These are phyloP conservation scores for Ceratorhiza oryzae-sativae DNA, from an alignment of 1,284 basidiomycete species.

Conservation along the genomic window DNA sequence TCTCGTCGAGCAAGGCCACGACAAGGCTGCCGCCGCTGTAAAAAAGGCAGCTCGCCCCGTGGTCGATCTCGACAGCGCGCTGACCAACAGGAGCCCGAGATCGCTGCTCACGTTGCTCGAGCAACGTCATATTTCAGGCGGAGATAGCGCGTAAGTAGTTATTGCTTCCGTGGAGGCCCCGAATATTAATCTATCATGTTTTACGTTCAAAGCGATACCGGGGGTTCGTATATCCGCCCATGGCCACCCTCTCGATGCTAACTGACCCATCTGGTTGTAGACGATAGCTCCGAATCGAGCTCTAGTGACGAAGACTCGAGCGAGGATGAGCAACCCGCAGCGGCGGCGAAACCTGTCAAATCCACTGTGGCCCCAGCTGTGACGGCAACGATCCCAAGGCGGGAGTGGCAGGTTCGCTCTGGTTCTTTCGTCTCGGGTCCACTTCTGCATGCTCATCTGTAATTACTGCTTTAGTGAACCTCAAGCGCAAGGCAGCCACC, in stretches of 20 bases:
- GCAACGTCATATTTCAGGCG: background rate
- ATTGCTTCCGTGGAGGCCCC: background rate
- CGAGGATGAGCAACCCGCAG: background rate
- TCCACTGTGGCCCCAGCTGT: background rate
- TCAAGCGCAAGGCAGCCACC: constrained; percentile 34
- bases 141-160: constrained; percentile 10
- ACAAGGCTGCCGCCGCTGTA: constrained; percentile 38
- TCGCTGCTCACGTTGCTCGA: constrained; percentile 8
- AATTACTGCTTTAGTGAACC: background rate
- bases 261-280: constrained; percentile 2
- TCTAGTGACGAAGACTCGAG: constrained; percentile 15
- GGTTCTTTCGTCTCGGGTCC: background rate
- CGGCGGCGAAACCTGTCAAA: background rate
- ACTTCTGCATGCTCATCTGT: background rate
- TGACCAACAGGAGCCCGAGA: background rate
- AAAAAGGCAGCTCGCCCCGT: constrained; percentile 35
- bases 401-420: background rate
- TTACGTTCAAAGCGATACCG: background rate
- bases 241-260: background rate
- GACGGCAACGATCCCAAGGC: constrained; percentile 4
- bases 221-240: constrained; percentile 4
- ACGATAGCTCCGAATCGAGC: constrained; percentile 7
- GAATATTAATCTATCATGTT: constrained; percentile 5
- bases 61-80: constrained; percentile 25
- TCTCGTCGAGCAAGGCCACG: constrained; percentile 38